These are phyloP conservation scores for Pleurotus citrinopileatus DNA, from an alignment of 768 basidiomycete genomes.

Conservation along the genomic window DNA sequence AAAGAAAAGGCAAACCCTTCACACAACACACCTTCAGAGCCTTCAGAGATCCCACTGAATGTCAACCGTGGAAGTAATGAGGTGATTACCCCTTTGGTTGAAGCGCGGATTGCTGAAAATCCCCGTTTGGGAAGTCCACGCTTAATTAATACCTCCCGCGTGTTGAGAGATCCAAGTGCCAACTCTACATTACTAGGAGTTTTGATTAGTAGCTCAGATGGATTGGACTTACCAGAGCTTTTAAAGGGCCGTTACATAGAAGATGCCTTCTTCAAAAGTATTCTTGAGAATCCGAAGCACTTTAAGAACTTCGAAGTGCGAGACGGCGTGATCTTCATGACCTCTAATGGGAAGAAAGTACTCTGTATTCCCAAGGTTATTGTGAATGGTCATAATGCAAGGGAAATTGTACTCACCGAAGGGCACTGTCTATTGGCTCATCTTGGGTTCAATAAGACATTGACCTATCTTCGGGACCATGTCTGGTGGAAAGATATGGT, in stretches of 20 bases:
- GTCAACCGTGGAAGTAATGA: too few species aligned
- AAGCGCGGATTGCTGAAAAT: too few species aligned
- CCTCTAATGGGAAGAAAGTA: not conserved
- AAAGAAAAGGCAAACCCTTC: not conserved
- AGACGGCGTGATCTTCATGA: conserved; percentile 16
- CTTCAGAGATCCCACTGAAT: too few species aligned
- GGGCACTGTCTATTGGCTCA: conserved; percentile 23
- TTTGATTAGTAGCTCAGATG: not conserved
- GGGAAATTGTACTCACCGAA: conserved; percentile 27
- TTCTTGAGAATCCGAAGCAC: conserved; percentile 14
- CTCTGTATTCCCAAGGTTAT: conserved; percentile 18
- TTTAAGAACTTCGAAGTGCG: conserved; percentile 18
- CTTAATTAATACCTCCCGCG: too few species aligned
- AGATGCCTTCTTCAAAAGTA: conserved; percentile 21
- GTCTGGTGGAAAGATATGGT: conserved; percentile 22
- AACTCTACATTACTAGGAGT: not conserved
- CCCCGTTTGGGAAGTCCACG: too few species aligned
- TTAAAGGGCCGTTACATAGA: conserved; percentile 14
- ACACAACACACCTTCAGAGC: not conserved
- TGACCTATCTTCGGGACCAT: conserved; percentile 22
- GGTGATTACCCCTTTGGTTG: too few species aligned
- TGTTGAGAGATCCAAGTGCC: too few species aligned
- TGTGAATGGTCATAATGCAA: conserved; percentile 9
- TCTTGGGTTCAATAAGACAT: conserved; percentile 27
- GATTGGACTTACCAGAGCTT: conserved; percentile 11